These are phyloP conservation scores for Taiwanofungus camphoratus DNA, from an alignment of 1,284 basidiomycete species.

Conservation along the genomic window DNA sequence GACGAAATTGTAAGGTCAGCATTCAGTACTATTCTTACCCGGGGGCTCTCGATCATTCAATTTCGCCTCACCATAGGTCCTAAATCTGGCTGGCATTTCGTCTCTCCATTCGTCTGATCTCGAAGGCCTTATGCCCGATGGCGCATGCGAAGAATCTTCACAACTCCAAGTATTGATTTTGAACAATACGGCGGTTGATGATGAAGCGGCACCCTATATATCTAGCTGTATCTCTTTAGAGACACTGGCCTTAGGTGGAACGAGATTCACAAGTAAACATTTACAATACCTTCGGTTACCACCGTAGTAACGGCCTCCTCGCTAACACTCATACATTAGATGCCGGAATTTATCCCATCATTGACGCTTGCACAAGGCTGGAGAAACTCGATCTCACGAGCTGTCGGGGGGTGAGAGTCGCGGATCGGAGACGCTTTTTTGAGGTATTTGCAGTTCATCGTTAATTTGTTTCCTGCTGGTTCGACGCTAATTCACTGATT, in stretches of 20 bases:
- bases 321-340: too few species aligned
- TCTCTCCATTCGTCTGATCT: constrained; percentile 49
- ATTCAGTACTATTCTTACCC: background rate
- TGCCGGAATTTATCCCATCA: constrained; percentile 47
- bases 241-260: constrained; percentile 48
- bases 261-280: constrained; percentile 50
- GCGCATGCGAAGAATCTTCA: constrained; percentile 26
- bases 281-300: too few species aligned
- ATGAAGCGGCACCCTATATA: constrained; percentile 47
- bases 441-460: constrained; percentile 36
- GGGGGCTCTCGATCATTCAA: too few species aligned
- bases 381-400: constrained; percentile 56
- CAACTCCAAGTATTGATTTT: constrained; percentile 45
- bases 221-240: constrained; percentile 43
- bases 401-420: constrained; percentile 55
- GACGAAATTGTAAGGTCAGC: constrained; percentile 53
- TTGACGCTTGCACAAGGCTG: constrained; percentile 51
- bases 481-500: background rate
- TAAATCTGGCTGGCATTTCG: constrained; percentile 54
- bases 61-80: constrained; percentile 28
- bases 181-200: constrained; percentile 57
- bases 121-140: constrained; percentile 38
- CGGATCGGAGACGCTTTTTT: constrained; percentile 61
- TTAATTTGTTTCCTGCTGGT: background rate
- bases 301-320: too few species aligned